phyloP scores from a whole-genome alignment of 2,329 filamentous ascomycete species.

The Kalmusia sp. region DNA sequence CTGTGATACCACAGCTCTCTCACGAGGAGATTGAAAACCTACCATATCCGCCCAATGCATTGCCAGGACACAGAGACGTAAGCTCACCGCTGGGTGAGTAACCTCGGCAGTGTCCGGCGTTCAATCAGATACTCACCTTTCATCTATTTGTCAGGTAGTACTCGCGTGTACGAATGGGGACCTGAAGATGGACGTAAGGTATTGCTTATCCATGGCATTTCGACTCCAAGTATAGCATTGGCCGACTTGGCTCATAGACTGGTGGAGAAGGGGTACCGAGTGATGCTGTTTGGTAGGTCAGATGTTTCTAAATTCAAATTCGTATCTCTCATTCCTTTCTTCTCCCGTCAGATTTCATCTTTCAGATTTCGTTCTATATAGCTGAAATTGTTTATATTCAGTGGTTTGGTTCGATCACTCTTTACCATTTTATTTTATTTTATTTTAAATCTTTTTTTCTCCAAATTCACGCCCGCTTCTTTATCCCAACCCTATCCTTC shows the following conservation, averaged over 20 bases:
- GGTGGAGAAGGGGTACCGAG: conserved; percentile 71
- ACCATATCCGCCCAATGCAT: conserved; percentile 71
- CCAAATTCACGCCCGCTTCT: too few species aligned
- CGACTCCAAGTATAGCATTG: conserved; percentile 75
- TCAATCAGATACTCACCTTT: not conserved
- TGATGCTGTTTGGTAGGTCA: conserved; percentile 74
- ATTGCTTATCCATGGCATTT: conserved; percentile 81
- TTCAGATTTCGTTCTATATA: too few species aligned
- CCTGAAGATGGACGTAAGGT: conserved; percentile 74
- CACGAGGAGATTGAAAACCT: conserved; percentile 34
- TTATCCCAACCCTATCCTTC: too few species aligned
- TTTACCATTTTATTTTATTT: too few species aligned
- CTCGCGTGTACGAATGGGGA: conserved; percentile 82
- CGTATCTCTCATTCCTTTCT: not conserved
- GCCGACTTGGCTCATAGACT: conserved; percentile 71
- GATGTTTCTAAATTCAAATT: not conserved
- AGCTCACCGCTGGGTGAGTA: conserved; percentile 48
- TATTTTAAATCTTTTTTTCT: too few species aligned
- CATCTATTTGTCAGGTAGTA: conserved; percentile 67
- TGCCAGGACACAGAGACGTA: conserved; percentile 75
- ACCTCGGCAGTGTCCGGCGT: not conserved
- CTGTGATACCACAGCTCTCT: conserved; percentile 33
- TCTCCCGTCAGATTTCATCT: not conserved
- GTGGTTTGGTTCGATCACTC: too few species aligned
- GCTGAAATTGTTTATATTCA: too few species aligned